Percentiles rank a stretch among this genome's conserved stretches.
Evolutionary conservation across 345 rosid species (phyloP).

Genomic region (Ceriops decandra): DNA sequence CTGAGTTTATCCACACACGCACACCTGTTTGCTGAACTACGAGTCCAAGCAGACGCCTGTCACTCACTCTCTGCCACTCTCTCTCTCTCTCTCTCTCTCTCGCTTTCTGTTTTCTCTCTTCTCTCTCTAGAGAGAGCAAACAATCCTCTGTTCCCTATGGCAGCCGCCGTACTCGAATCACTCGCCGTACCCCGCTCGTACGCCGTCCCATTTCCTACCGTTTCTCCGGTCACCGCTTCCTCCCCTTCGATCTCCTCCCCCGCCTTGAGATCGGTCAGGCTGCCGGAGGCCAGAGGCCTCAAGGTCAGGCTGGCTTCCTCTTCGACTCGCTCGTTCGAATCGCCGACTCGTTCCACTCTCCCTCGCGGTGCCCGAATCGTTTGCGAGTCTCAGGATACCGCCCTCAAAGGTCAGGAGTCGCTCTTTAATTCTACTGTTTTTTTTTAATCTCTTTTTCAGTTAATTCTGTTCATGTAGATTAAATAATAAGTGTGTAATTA

Average conservation of each 20-base stretch:
- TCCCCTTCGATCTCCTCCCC: constrained; percentile 13
- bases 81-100: neutral
- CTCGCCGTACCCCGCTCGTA: constrained; percentile 23
- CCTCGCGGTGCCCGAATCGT: constrained; percentile 22
- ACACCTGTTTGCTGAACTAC: neutral
- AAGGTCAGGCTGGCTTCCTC: constrained; percentile 24
- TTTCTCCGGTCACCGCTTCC: constrained; percentile 4
- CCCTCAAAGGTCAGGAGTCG: constrained; percentile 30
- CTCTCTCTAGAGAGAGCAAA: neutral
- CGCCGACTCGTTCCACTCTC: constrained; percentile 12
- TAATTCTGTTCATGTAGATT: too few relatives aligned
- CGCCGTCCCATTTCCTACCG: neutral
- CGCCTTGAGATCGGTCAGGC: constrained; percentile 16
- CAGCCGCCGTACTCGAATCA: constrained; percentile 40
- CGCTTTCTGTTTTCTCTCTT: too few relatives aligned
- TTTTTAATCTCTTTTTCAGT: neutral
- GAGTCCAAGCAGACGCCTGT: neutral
- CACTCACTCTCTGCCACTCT: neutral
- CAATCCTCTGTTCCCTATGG: constrained; percentile 26
- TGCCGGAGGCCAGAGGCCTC: constrained; percentile 32
- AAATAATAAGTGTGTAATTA: too few relatives aligned
- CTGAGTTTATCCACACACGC: neutral
- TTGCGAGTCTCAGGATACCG: constrained; percentile 44
- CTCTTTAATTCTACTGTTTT: neutral
- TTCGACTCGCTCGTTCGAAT: constrained; percentile 6